Evolutionary conservation across 805 yeast species (phyloP).

Genomic region (Candida sanyiensis): DNA sequence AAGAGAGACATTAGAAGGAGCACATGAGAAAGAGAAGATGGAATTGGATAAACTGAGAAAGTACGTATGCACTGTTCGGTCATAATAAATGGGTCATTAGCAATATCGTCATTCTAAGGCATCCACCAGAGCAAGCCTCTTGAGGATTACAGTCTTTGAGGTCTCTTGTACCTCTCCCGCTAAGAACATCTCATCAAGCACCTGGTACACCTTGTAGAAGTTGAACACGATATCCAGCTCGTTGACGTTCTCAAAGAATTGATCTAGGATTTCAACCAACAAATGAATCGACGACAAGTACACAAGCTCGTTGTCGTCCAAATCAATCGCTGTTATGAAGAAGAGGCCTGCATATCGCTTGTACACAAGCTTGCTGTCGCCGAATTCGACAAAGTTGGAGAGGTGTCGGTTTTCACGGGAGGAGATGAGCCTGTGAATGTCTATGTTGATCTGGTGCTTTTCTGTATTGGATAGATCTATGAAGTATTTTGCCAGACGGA

Average conservation of each 20-base stretch:
- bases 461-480: conserved; percentile 38
- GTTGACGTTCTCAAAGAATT: conserved; percentile 85
- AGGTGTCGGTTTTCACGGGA: conserved; percentile 81
- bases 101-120: conserved; percentile 40
- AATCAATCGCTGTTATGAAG: conserved; percentile 78
- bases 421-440: conserved; percentile 73
- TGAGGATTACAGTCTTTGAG: conserved; percentile 60
- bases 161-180: conserved; percentile 92
- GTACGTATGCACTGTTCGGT: background rate
- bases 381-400: conserved; percentile 70
- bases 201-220: conserved; percentile 75
- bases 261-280: conserved; percentile 82
- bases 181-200: conserved; percentile 79
- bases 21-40: conserved; percentile 49
- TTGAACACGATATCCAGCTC: conserved; percentile 86
- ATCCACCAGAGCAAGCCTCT: conserved; percentile 61
- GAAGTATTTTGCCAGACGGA: conserved; percentile 82
- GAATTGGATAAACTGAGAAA: background rate
- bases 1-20: too few species aligned
- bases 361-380: conserved; percentile 63
- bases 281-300: conserved; percentile 81
- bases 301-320: conserved; percentile 74
- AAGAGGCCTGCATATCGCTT: conserved; percentile 88
- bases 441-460: conserved; percentile 44
- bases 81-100: conserved; percentile 1